phyloP scores from a whole-genome alignment of 352 stramenopile genomes.

The Paralagenidium karlingii region DNA sequence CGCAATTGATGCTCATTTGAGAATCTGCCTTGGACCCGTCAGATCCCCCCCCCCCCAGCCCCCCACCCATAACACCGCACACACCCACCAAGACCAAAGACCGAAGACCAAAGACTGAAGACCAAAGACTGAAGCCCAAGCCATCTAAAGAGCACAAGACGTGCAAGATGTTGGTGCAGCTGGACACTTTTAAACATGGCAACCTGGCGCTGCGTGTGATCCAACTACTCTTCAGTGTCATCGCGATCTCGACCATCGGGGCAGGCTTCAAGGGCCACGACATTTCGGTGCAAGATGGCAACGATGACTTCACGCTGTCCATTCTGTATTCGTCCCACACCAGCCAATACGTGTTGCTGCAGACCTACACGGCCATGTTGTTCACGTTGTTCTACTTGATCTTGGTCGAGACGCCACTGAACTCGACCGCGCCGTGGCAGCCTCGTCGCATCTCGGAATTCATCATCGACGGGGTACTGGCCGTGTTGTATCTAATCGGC shows the following conservation, averaged over 20 bases:
- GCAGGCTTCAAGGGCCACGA: slow-evolving; percentile 23
- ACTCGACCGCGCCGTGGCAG: slow-evolving; percentile 17
- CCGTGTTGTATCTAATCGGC: slow-evolving; percentile 27
- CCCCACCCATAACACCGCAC: too few species aligned
- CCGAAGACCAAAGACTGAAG: too few species aligned
- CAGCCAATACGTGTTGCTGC: slow-evolving; percentile 40
- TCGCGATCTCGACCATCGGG: slow-evolving; percentile 29
- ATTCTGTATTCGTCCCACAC: slow-evolving; percentile 25
- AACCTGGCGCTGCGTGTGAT: slow-evolving; percentile 31
- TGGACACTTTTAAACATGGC: too few species aligned
- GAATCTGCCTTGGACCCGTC: too few species aligned
- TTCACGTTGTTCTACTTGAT: slow-evolving; percentile 33
- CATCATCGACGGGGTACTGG: slow-evolving; percentile 16
- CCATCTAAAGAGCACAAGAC: too few species aligned
- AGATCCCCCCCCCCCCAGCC: too few species aligned
- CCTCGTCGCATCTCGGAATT: slow-evolving; percentile 12
- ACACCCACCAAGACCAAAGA: too few species aligned
- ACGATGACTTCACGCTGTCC: slow-evolving; percentile 2
- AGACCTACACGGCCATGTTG: slow-evolving; percentile 50
- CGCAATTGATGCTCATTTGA: too few species aligned
- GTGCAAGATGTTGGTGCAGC: too few species aligned
- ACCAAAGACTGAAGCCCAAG: too few species aligned
- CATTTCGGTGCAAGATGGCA: neutral
- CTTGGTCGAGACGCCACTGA: slow-evolving; percentile 26
- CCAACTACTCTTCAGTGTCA: slow-evolving; percentile 40